Conservation (phyloP, 139 green algal genomes). For the Closterium sp. region DNA sequence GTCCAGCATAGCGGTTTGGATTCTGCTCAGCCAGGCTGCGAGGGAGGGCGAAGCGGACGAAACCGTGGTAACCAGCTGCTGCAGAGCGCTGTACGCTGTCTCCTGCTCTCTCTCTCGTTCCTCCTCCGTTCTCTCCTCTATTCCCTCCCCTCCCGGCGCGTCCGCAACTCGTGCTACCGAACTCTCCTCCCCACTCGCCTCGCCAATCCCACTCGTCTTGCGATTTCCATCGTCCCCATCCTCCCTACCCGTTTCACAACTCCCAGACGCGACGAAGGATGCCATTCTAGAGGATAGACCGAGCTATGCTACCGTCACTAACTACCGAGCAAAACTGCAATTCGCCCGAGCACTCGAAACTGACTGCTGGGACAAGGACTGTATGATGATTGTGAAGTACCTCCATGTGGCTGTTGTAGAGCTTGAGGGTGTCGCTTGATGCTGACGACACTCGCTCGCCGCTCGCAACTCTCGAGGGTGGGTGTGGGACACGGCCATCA, state of each 20-base stretch:
- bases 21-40: neutral
- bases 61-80: neutral
- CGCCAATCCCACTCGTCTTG: neutral
- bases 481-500: no score
- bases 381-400: neutral
- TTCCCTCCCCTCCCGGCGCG: no score
- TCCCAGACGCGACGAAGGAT: neutral
- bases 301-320: neutral
- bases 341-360: neutral
- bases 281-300: no score
- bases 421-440: no score
- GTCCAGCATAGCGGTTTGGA: neutral
- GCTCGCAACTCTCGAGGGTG: no score
- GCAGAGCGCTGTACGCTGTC: neutral
- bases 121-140: neutral
- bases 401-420: neutral
- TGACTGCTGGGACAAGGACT: neutral
- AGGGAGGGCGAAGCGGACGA: neutral
- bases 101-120: neutral
- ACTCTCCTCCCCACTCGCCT: neutral
- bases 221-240: neutral
- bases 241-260: neutral
- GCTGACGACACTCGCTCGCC: no score
- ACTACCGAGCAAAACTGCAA: no score
- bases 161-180: neutral